phyloP scores from a whole-genome alignment of 495 filamentous ascomycete species.

The Aspergillus kassunensis region DNA sequence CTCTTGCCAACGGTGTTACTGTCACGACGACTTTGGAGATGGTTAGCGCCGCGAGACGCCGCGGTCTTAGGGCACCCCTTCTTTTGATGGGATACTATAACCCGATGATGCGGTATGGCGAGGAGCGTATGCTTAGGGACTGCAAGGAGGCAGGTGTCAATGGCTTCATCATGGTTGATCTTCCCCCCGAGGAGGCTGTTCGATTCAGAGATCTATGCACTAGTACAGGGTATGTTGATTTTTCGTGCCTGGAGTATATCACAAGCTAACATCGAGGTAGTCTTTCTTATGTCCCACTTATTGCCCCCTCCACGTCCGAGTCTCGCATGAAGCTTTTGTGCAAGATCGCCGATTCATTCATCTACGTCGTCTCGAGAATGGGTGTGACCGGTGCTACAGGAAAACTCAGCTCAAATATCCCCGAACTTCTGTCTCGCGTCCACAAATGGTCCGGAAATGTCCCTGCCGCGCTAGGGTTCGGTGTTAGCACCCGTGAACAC shows the following conservation, averaged over 20 bases:
- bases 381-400: conserved; percentile 91
- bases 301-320: conserved; percentile 91
- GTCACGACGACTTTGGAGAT: conserved; percentile 72
- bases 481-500: conserved; percentile 92
- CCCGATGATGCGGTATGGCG: conserved; percentile 86
- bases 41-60: conserved; percentile 68
- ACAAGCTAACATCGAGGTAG: conserved; percentile 30
- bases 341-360: conserved; percentile 96
- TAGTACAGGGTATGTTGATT: conserved; percentile 55
- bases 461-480: conserved; percentile 90
- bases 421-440: conserved; percentile 77
- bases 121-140: conserved; percentile 81
- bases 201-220: conserved; percentile 84
- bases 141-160: conserved; percentile 84
- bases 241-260: too few species aligned
- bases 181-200: conserved; percentile 95
- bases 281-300: conserved; percentile 90
- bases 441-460: conserved; percentile 87
- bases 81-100: conserved; percentile 99
- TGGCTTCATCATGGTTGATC: conserved; percentile 95
- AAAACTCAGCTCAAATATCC: conserved; percentile 71
- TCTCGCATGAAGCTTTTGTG: conserved; percentile 90
- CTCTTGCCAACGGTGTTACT: conserved; percentile 84
- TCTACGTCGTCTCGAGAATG: conserved; percentile 98
- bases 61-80: conserved; percentile 74